Evolutionary conservation across 1,284 basidiomycete genomes (phyloP).

Genomic region (Ustilago hordei): DNA sequence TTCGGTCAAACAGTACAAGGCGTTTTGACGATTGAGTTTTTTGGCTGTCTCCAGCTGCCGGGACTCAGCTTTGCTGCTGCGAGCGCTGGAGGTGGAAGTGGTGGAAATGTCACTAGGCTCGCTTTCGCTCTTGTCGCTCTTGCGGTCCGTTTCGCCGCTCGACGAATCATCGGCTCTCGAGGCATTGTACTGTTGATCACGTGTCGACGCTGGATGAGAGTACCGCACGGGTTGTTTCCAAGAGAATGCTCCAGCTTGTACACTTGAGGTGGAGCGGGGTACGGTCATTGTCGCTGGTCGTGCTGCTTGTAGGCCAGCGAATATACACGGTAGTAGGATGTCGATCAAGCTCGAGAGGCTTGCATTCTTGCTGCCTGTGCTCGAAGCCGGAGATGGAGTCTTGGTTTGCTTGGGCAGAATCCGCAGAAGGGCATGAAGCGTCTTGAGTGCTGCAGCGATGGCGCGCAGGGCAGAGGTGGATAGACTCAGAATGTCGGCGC

Average conservation of each 20-base stretch:
- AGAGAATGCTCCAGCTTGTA: constrained; percentile 25
- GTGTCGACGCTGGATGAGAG: not conserved
- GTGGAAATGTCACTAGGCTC: constrained; percentile 43
- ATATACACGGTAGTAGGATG: constrained; percentile 22
- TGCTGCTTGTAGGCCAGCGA: constrained; percentile 1
- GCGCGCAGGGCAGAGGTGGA: constrained; percentile 30
- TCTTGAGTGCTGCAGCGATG: constrained; percentile 40
- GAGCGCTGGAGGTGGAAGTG: constrained; percentile 12
- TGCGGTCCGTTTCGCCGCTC: constrained; percentile 27
- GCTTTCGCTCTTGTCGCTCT: constrained; percentile 45
- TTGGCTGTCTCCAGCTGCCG: constrained; percentile 24
- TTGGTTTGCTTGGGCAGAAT: constrained; percentile 7
- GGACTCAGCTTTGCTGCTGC: constrained; percentile 24
- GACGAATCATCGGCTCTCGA: constrained; percentile 9
- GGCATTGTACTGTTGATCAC: not conserved
- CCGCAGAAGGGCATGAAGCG: constrained; percentile 26
- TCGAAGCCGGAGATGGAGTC: not conserved
- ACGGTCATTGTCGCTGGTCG: not conserved
- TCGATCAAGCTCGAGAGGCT: constrained; percentile 19
- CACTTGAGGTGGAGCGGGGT: constrained; percentile 8
- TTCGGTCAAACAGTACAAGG: constrained; percentile 30
- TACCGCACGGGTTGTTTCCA: constrained; percentile 9
- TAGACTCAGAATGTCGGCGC: constrained; percentile 10
- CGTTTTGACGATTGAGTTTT: constrained; percentile 40
- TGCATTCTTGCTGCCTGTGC: not conserved